A percentile compares a stretch with the other conserved stretches of the same genome.
Evolutionary conservation across 2,329 filamentous ascomycete genomes (phyloP).

Genomic region (Talaromyces piceae): DNA sequence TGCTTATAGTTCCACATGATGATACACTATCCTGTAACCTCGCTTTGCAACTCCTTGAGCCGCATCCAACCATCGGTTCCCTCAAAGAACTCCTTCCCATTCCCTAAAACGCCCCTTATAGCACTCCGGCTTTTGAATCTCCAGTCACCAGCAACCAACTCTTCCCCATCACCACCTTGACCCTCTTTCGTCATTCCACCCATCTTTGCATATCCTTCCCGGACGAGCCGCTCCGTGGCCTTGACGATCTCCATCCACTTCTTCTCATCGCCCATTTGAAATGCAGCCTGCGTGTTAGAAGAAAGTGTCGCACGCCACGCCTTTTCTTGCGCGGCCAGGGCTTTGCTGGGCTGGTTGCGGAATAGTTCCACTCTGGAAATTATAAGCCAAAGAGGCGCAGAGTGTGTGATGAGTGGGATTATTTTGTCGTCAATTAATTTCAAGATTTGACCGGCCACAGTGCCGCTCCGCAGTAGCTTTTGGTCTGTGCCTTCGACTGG

Average conservation of each 20-base stretch:
- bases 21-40: slow-evolving; percentile 26
- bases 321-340: slow-evolving; percentile 79
- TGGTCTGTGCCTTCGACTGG: slow-evolving; percentile 19
- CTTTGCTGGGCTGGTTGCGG: slow-evolving; percentile 60
- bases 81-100: slow-evolving; percentile 77
- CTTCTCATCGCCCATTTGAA: slow-evolving; percentile 49
- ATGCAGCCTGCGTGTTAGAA: slow-evolving; percentile 37
- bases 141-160: slow-evolving; percentile 70
- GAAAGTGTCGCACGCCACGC: slow-evolving; percentile 67
- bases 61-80: slow-evolving; percentile 44
- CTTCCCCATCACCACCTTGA: slow-evolving; percentile 30
- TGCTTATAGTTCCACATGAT: no score
- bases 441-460: slow-evolving; percentile 45
- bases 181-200: slow-evolving; percentile 47
- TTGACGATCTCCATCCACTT: slow-evolving; percentile 67
- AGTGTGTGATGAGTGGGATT: slow-evolving; percentile 74
- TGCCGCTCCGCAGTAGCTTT: slow-evolving; percentile 48
- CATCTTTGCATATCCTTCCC: slow-evolving; percentile 71
- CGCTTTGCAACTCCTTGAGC: slow-evolving; percentile 32
- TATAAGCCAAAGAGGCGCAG: slow-evolving; percentile 68
- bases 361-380: slow-evolving; percentile 66
- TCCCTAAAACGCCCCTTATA: slow-evolving; percentile 72
- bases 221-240: slow-evolving; percentile 70
- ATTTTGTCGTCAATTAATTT: slow-evolving; percentile 67
- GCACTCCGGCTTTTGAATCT: slow-evolving; percentile 81